phyloP scores from a whole-genome alignment of 83 land plant genomes.

The Isoetes engelmannii region DNA sequence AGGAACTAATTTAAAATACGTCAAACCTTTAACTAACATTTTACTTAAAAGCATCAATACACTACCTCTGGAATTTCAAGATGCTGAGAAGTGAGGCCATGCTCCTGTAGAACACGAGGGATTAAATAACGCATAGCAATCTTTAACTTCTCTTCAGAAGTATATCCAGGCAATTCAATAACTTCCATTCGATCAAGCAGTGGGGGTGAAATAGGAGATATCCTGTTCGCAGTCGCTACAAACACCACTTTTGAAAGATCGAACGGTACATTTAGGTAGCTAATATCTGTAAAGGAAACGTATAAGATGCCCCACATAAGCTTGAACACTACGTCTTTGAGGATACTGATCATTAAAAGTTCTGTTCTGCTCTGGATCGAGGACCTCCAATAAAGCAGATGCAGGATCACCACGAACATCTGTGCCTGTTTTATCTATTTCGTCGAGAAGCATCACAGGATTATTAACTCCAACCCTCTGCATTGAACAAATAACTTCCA shows the following conservation, averaged over 20 bases:
- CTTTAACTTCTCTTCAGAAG: slow-evolving; percentile 79
- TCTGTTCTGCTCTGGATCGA: slow-evolving; percentile 94
- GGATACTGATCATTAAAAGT: slow-evolving; percentile 99
- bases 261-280: slow-evolving; percentile 98
- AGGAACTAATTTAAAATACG: neutral
- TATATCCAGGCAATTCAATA: slow-evolving; percentile 92
- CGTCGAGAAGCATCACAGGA: slow-evolving; percentile 94
- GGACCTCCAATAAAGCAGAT: slow-evolving; percentile 87
- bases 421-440: slow-evolving; percentile 96
- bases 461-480: slow-evolving; percentile 89
- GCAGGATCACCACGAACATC: slow-evolving; percentile 98
- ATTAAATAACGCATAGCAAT: slow-evolving; percentile 90
- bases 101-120: slow-evolving; percentile 89
- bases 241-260: slow-evolving; percentile 94
- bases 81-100: slow-evolving; percentile 66
- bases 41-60: neutral
- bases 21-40: neutral
- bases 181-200: slow-evolving; percentile 97
- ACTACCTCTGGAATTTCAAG: slow-evolving; percentile 91
- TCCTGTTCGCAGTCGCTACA: slow-evolving; percentile 87
- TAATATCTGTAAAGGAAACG: slow-evolving; percentile 2
- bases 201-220: slow-evolving; percentile 83
- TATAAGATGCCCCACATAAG: too few relatives aligned
- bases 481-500: too few relatives aligned
- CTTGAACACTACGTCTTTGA: neutral